These are phyloP conservation scores for Colletotrichum lini DNA, from an alignment of 2,329 filamentous ascomycete species.

Conservation along the genomic window DNA sequence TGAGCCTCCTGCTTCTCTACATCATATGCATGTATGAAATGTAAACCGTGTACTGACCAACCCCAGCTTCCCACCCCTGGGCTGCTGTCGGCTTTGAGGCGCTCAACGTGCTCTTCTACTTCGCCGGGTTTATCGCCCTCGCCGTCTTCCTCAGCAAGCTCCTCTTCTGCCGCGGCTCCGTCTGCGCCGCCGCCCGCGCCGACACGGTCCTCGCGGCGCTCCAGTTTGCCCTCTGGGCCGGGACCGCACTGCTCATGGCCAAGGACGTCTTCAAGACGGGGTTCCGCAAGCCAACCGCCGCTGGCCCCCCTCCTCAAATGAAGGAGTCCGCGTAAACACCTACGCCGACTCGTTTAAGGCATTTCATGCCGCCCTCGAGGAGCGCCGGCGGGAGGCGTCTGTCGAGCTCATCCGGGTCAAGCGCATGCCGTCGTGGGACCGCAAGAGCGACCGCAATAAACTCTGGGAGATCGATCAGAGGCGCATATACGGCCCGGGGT, in stretches of 20 bases:
- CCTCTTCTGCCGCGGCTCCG: slow-evolving; percentile 69
- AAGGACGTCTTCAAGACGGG: slow-evolving; percentile 64
- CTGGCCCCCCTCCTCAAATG: slow-evolving; percentile 43
- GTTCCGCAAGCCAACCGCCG: slow-evolving; percentile 49
- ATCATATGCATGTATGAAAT: no score
- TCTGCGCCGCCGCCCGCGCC: slow-evolving; percentile 70
- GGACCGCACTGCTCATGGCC: slow-evolving; percentile 61
- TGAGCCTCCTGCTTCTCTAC: slow-evolving; percentile 46
- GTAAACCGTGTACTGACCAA: background rate
- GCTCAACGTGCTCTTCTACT: slow-evolving; percentile 69
- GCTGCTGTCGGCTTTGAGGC: slow-evolving; percentile 64
- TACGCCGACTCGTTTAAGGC: slow-evolving; percentile 34
- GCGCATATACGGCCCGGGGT: slow-evolving; percentile 39
- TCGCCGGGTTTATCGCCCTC: slow-evolving; percentile 72
- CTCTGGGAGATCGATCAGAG: slow-evolving; percentile 38
- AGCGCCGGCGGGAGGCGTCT: slow-evolving; percentile 37
- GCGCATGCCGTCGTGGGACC: slow-evolving; percentile 39
- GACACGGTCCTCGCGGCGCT: slow-evolving; percentile 68
- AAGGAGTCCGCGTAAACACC: slow-evolving; percentile 42
- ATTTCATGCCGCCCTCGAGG: slow-evolving; percentile 28
- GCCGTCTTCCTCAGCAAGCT: slow-evolving; percentile 69
- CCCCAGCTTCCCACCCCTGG: slow-evolving; percentile 62
- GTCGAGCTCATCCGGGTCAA: slow-evolving; percentile 34
- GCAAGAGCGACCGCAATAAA: slow-evolving; percentile 20
- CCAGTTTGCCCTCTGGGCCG: slow-evolving; percentile 68